These are phyloP conservation scores for Fragaria iinumae DNA, from an alignment of 306 rosid species.

Conservation along the genomic window DNA sequence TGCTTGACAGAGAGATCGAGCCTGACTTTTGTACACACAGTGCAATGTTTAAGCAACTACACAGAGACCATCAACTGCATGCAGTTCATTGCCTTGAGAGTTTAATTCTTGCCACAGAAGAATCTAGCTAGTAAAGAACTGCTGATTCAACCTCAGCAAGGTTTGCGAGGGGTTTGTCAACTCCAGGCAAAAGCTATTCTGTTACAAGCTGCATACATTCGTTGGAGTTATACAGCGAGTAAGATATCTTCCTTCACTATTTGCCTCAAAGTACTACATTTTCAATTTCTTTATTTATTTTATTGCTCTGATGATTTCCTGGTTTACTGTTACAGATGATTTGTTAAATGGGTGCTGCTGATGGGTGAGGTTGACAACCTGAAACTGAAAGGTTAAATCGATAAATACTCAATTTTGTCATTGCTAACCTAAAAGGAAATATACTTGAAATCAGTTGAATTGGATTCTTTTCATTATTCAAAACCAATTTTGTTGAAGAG, in stretches of 20 bases:
- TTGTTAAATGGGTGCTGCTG: constrained; percentile 41
- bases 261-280: constrained; percentile 6
- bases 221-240: constrained; percentile 21
- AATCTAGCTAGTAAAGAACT: constrained; percentile 33
- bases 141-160: constrained; percentile 27
- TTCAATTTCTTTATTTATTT: constrained; percentile 2
- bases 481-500: constrained; percentile 25
- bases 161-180: constrained; percentile 14
- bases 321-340: constrained; percentile 22
- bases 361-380: constrained; percentile 30
- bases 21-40: constrained; percentile 72
- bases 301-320: constrained; percentile 27
- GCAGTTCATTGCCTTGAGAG: constrained; percentile 48
- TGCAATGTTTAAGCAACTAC: constrained; percentile 59
- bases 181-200: constrained; percentile 14
- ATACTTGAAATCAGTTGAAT: constrained; percentile 30
- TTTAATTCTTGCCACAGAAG: constrained; percentile 35
- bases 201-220: constrained; percentile 12
- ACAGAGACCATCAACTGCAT: constrained; percentile 46
- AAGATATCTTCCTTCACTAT: constrained; percentile 18
- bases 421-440: constrained; percentile 31
- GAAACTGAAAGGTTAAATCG: constrained; percentile 28
- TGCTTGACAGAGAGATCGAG: constrained; percentile 65
- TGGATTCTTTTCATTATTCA: constrained; percentile 23
- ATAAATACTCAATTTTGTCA: constrained; percentile 22